Percentiles rank a stretch among this genome's conserved stretches.
These are phyloP conservation scores for Alternaria arborescens DNA, from an alignment of 2,329 filamentous ascomycete genomes.

Conservation along the genomic window DNA sequence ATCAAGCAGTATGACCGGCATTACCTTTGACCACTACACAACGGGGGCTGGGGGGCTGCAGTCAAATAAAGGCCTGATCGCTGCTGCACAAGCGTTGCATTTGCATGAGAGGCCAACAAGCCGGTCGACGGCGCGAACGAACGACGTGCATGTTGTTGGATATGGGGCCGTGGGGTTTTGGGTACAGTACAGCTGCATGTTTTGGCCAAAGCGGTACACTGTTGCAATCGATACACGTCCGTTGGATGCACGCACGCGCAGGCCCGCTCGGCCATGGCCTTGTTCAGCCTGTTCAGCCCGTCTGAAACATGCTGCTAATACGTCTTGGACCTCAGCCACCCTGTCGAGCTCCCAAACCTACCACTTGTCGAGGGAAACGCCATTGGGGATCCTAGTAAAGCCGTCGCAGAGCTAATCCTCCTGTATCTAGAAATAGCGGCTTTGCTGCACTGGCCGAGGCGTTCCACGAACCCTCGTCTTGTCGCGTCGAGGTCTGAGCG, in stretches of 20 bases:
- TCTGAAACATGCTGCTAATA: conserved; percentile 24
- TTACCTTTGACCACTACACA: conserved; percentile 7
- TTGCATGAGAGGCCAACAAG: conserved; percentile 9
- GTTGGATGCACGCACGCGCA: conserved; percentile 18
- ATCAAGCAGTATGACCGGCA: conserved; percentile 19
- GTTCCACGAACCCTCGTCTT: conserved; percentile 6
- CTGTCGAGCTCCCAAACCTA: conserved; percentile 3
- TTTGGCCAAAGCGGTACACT: conserved; percentile 18
- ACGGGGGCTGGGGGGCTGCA: conserved; percentile 4
- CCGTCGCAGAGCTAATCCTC: conserved; percentile 3
- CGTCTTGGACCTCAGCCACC: conserved; percentile 6
- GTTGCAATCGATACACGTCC: conserved; percentile 24
- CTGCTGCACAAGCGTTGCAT: conserved; percentile 13
- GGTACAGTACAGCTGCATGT: conserved; percentile 13
- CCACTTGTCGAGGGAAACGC: not conserved
- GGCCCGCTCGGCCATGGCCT: conserved; percentile 19
- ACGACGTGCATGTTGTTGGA: conserved; percentile 9
- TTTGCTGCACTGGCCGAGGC: not conserved
- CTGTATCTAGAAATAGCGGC: conserved; percentile 5
- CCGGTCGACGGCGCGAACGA: conserved; percentile 4
- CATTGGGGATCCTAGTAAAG: not conserved
- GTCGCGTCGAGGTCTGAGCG: conserved; percentile 1
- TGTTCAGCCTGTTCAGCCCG: conserved; percentile 13
- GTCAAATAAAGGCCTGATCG: conserved; percentile 13
- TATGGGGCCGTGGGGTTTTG: conserved; percentile 8